These are phyloP conservation scores for Cyclostephanos tholiformis DNA, from an alignment of 108 stramenopile species.

Conservation along the genomic window DNA sequence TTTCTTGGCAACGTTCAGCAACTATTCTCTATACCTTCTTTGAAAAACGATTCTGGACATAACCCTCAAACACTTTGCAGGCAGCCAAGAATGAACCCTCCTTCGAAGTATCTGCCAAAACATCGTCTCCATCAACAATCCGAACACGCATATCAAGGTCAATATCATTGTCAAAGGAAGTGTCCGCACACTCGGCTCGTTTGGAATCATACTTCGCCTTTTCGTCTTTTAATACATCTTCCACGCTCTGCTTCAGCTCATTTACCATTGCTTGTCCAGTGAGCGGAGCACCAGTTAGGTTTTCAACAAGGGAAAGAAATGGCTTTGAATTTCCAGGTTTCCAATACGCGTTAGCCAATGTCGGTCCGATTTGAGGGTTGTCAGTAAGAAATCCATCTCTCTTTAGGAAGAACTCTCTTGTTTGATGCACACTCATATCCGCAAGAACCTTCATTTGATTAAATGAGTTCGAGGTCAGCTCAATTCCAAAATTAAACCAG, in stretches of 20 bases:
- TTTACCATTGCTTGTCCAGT: conserved; percentile 71
- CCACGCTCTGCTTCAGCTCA: conserved; percentile 57
- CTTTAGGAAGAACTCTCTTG: conserved; percentile 62
- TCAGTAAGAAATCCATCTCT: conserved; percentile 70
- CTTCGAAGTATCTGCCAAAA: conserved; percentile 63
- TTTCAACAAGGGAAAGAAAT: conserved; percentile 68
- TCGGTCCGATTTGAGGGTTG: conserved; percentile 71
- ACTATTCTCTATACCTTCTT: conserved; percentile 6
- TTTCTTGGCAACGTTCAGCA: too few relatives aligned
- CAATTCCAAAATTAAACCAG: too few relatives aligned
- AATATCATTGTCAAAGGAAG: conserved; percentile 24
- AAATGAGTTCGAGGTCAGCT: too few relatives aligned
- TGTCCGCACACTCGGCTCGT: conserved; percentile 22
- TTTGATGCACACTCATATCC: conserved; percentile 84
- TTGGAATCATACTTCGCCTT: conserved; percentile 59
- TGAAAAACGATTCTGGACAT: conserved; percentile 52
- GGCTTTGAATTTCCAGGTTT: conserved; percentile 66
- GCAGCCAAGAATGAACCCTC: conserved; percentile 52
- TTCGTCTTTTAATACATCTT: conserved; percentile 62
- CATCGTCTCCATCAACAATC: conserved; percentile 71
- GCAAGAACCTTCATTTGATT: conserved; percentile 41
- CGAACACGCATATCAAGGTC: conserved; percentile 71
- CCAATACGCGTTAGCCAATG: conserved; percentile 63
- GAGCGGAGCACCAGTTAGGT: conserved; percentile 67
- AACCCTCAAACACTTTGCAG: conserved; percentile 69